Conservation (phyloP, 768 basidiomycete genomes). For the Leucogyrophana mollusca region DNA sequence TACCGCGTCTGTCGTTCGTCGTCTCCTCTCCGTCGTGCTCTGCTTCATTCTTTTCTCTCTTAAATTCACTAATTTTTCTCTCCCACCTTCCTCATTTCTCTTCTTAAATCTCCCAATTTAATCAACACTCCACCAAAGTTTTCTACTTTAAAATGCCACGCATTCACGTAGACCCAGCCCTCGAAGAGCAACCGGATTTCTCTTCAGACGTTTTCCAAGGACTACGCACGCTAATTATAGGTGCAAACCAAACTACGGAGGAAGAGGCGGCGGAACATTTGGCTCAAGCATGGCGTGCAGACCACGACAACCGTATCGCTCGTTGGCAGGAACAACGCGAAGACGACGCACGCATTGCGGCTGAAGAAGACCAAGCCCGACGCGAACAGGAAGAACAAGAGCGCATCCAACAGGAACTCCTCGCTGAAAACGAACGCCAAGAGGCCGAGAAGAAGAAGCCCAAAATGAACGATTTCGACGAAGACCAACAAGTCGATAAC, state of each 20-base stretch:
- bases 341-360: background rate
- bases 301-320: background rate
- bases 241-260: background rate
- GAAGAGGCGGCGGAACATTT: background rate
- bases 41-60: too few relatives aligned
- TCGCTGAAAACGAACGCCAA: background rate
- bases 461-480: background rate
- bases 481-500: too few relatives aligned
- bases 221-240: background rate
- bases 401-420: background rate
- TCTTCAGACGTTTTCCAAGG: background rate
- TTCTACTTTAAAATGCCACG: constrained; percentile 1
- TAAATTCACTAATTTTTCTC: too few relatives aligned
- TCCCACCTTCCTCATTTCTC: too few relatives aligned
- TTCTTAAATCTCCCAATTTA: too few relatives aligned
- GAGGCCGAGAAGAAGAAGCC: constrained; percentile 2
- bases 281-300: background rate
- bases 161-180: background rate
- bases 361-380: background rate
- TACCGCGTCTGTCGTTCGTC: too few relatives aligned
- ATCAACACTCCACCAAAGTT: too few relatives aligned
- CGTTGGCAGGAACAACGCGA: background rate
- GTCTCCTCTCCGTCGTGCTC: too few relatives aligned
- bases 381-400: background rate
- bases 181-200: background rate